Conservation (phyloP, 1,284 basidiomycete genomes). For the Vanrija humicola region DNA sequence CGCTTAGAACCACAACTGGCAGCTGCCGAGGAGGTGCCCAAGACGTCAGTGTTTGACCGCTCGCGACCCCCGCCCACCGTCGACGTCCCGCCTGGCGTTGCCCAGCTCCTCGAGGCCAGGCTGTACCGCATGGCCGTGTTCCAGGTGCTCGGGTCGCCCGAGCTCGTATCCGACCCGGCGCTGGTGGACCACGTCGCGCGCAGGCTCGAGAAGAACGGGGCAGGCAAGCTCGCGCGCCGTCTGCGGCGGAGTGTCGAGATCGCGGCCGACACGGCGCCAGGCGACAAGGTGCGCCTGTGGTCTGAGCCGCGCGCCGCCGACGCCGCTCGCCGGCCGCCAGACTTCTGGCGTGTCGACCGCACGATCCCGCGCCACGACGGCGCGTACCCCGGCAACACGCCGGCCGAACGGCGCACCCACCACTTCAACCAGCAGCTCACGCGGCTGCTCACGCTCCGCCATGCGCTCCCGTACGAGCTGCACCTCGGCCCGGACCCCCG, state of each 20-base stretch:
- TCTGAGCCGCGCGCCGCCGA: background rate
- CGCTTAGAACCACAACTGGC: background rate
- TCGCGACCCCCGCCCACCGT: background rate
- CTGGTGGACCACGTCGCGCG: conserved; percentile 21
- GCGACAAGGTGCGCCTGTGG: background rate
- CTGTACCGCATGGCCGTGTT: conserved; percentile 36
- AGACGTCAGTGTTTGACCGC: background rate
- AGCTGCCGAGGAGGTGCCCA: background rate
- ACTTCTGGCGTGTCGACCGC: conserved; percentile 8
- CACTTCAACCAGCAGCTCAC: conserved; percentile 12
- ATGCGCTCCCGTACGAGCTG: conserved; percentile 1
- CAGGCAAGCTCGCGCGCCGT: conserved; percentile 32
- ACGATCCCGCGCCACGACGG: background rate
- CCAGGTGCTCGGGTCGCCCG: conserved; percentile 29
- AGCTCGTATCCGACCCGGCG: conserved; percentile 20
- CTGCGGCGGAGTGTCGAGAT: conserved; percentile 22
- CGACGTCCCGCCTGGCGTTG: conserved; percentile 22
- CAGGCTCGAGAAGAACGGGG: conserved; percentile 23
- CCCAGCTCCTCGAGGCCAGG: conserved; percentile 27
- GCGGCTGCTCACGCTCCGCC: conserved; percentile 8
- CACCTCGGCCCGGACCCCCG: background rate
- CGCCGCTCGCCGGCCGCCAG: conserved; percentile 1
- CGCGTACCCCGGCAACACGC: conserved; percentile 3
- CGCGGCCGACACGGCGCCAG: background rate
- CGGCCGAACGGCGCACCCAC: conserved; percentile 9